A percentile compares a stretch with the other conserved stretches of the same genome.
These are phyloP conservation scores for Epichloe aotearoae DNA, from an alignment of 2,329 filamentous ascomycete species.

Conservation along the genomic window DNA sequence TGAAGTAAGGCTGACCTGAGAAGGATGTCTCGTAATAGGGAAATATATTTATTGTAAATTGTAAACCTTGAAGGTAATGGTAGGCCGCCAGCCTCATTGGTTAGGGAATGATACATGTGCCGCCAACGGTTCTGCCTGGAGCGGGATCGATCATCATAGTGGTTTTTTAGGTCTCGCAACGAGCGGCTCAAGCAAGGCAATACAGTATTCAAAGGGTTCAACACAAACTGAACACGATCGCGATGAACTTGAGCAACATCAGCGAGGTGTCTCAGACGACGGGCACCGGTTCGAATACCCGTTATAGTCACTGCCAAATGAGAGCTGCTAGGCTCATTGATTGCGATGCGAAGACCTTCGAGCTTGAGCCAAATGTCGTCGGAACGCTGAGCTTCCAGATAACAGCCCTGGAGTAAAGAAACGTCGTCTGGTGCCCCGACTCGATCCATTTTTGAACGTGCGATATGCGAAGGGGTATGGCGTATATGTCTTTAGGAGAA, in stretches of 20 bases:
- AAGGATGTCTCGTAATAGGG: conserved; percentile 35
- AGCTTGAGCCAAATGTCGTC: conserved; percentile 34
- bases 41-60: conserved; percentile 42
- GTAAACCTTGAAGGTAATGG: conserved; percentile 38
- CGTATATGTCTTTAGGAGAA: not conserved
- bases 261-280: conserved; percentile 38
- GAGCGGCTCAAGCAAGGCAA: conserved; percentile 41
- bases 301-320: conserved; percentile 35
- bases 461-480: not conserved
- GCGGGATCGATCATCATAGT: conserved; percentile 36
- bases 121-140: conserved; percentile 40
- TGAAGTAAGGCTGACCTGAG: conserved; percentile 25
- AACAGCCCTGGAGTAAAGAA: conserved; percentile 38
- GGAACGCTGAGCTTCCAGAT: conserved; percentile 38
- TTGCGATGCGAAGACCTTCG: conserved; percentile 31
- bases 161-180: conserved; percentile 37
- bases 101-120: conserved; percentile 44
- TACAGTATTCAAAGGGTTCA: conserved; percentile 42
- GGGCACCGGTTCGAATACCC: conserved; percentile 30
- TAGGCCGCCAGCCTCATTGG: conserved; percentile 36
- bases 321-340: conserved; percentile 31
- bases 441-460: conserved; percentile 14
- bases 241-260: conserved; percentile 40
- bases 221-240: conserved; percentile 34
- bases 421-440: conserved; percentile 16